phyloP scores from a whole-genome alignment of 2,329 filamentous ascomycete genomes.

The Aspergillus sp. region DNA sequence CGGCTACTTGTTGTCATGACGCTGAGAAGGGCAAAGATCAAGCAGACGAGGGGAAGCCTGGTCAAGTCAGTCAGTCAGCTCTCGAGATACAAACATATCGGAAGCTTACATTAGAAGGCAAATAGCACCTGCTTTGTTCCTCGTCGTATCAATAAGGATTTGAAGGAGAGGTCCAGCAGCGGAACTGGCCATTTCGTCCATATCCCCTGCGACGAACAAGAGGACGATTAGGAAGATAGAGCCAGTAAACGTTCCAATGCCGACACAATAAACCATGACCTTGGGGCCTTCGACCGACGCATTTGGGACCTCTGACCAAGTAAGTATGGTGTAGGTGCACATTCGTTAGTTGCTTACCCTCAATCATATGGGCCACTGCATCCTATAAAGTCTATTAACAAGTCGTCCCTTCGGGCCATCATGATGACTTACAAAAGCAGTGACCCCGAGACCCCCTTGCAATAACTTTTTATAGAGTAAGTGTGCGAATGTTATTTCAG shows the following conservation, averaged over 20 bases:
- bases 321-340: not conserved
- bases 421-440: conserved; percentile 48
- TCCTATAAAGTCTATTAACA: conserved; percentile 23
- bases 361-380: conserved; percentile 54
- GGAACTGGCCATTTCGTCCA: conserved; percentile 56
- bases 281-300: conserved; percentile 58
- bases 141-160: conserved; percentile 63
- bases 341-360: conserved; percentile 28
- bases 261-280: conserved; percentile 66
- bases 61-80: too few relatives aligned
- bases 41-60: conserved; percentile 31
- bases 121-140: conserved; percentile 60
- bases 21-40: conserved; percentile 32
- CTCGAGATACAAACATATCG: not conserved
- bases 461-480: conserved; percentile 28
- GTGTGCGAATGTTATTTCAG: conserved; percentile 17
- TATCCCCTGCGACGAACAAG: conserved; percentile 63
- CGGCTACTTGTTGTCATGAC: conserved; percentile 38
- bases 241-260: conserved; percentile 63
- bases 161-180: conserved; percentile 59
- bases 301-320: conserved; percentile 41
- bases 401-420: not conserved
- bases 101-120: conserved; percentile 59
- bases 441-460: conserved; percentile 54
- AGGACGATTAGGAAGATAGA: conserved; percentile 63